Conservation (phyloP, 768 basidiomycete genomes). For the Pulveroboletus sp. region DNA sequence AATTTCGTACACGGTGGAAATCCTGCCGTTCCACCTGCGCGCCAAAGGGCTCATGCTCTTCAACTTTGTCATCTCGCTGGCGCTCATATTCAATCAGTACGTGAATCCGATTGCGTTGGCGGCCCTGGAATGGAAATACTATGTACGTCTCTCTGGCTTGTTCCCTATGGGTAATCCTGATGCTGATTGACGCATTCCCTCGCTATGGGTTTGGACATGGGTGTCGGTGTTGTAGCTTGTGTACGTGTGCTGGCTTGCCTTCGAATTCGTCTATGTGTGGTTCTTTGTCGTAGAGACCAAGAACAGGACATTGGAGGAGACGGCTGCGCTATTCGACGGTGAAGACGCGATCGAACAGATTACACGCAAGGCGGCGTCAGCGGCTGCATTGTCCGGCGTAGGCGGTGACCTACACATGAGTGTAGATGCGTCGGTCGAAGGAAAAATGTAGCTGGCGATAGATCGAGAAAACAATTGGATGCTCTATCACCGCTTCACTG, state of each 20-base stretch:
- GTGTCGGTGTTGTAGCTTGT: constrained; percentile 8
- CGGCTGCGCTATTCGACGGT: constrained; percentile 67
- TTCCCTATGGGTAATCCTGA: neutral
- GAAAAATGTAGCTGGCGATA: too few species aligned
- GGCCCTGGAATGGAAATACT: constrained; percentile 48
- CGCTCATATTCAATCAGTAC: constrained; percentile 74
- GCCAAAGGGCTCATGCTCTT: constrained; percentile 78
- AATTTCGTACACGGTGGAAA: constrained; percentile 62
- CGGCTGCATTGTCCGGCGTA: neutral
- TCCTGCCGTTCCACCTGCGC: constrained; percentile 73
- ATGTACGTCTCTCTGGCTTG: neutral
- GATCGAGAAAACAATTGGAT: too few species aligned
- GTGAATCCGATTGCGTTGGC: constrained; percentile 73
- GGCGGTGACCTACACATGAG: too few species aligned
- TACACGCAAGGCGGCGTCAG: constrained; percentile 10
- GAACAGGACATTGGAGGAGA: constrained; percentile 62
- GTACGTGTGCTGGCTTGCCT: constrained; percentile 10
- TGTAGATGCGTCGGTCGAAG: too few species aligned
- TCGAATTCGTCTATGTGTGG: constrained; percentile 11
- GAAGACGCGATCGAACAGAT: constrained; percentile 30
- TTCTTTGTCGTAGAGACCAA: constrained; percentile 20
- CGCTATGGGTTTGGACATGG: neutral
- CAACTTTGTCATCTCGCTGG: constrained; percentile 60
- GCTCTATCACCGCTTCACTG: too few species aligned
- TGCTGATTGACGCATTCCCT: neutral